These are phyloP conservation scores for Monosporascus sp. DNA, from an alignment of 2,329 filamentous ascomycete genomes.

Conservation along the genomic window DNA sequence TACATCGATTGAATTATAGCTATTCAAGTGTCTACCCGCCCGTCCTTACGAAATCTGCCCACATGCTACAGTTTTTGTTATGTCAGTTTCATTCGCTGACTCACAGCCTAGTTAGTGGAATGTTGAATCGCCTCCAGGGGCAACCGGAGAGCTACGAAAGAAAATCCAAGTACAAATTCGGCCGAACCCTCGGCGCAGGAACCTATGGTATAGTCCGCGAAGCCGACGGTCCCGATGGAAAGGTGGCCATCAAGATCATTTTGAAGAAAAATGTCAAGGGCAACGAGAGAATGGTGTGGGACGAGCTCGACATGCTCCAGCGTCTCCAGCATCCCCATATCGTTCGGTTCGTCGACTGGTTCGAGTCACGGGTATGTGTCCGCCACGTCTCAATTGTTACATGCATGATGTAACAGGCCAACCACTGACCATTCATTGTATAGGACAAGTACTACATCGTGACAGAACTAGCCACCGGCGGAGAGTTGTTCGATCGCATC, in stretches of 20 bases:
- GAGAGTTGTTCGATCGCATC: slow-evolving; percentile 95
- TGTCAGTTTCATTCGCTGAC: slow-evolving; percentile 5
- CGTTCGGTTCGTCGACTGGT: slow-evolving; percentile 97
- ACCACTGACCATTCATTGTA: not conserved
- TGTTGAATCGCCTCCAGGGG: slow-evolving; percentile 93
- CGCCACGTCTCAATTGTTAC: not conserved
- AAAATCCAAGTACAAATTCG: slow-evolving; percentile 92
- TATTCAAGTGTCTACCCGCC: not conserved
- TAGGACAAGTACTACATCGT: slow-evolving; percentile 99
- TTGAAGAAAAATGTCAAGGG: slow-evolving; percentile 98
- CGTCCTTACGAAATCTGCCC: not conserved
- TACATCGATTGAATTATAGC: not conserved
- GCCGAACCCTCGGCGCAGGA: slow-evolving; percentile 87
- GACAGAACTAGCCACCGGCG: slow-evolving; percentile 90
- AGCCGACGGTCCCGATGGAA: slow-evolving; percentile 74
- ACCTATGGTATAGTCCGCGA: slow-evolving; percentile 98
- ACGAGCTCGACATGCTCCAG: slow-evolving; percentile 92
- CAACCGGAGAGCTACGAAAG: slow-evolving; percentile 98
- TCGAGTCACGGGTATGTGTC: slow-evolving; percentile 79
- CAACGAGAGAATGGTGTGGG: slow-evolving; percentile 98
- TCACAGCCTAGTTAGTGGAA: slow-evolving; percentile 62
- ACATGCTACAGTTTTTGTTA: not conserved
- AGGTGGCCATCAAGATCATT: slow-evolving; percentile 98
- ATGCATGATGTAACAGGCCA: slow-evolving; percentile 3
- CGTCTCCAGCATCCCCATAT: slow-evolving; percentile 90